These are phyloP conservation scores for Spiromastix sp. DNA, from an alignment of 2,329 filamentous ascomycete species.

Conservation along the genomic window DNA sequence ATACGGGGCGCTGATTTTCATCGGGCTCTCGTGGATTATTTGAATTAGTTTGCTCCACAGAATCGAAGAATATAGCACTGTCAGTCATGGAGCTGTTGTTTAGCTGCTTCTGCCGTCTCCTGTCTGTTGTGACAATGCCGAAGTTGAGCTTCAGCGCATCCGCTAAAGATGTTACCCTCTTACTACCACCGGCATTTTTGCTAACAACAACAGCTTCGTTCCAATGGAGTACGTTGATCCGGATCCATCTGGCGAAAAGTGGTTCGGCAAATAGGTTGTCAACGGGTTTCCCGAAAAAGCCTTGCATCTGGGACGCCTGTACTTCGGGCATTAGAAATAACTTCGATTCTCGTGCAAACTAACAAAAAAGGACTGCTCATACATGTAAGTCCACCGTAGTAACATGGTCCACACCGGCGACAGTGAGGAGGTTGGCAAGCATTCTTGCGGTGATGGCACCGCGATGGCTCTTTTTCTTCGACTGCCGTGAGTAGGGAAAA, in stretches of 20 bases:
- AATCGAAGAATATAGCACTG: conserved; percentile 67
- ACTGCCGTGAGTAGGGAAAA: conserved; percentile 98
- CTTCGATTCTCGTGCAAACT: background rate
- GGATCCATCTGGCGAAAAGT: conserved; percentile 90
- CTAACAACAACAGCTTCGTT: conserved; percentile 86
- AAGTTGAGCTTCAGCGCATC: conserved; percentile 97
- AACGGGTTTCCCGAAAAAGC: conserved; percentile 95
- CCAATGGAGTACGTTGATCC: conserved; percentile 79
- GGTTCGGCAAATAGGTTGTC: conserved; percentile 96
- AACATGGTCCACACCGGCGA: conserved; percentile 93
- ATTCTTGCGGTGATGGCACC: conserved; percentile 95
- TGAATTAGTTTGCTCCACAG: conserved; percentile 36
- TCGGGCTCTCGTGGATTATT: too few relatives aligned
- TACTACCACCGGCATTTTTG: conserved; percentile 95
- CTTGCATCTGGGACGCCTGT: conserved; percentile 90
- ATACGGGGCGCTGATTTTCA: conserved; percentile 5
- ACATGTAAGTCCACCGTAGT: conserved; percentile 92
- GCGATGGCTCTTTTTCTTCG: conserved; percentile 96
- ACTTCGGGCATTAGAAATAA: too few relatives aligned
- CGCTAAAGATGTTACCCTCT: conserved; percentile 89
- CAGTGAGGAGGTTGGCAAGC: conserved; percentile 86
- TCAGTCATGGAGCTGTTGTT: conserved; percentile 55
- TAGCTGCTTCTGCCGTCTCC: conserved; percentile 38
- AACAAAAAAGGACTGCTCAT: conserved; percentile 20
- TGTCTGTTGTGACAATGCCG: conserved; percentile 64